These are phyloP conservation scores for Nosema muscidifuracis DNA, from an alignment of 371 early-diverging fungal genomes.

Conservation along the genomic window DNA sequence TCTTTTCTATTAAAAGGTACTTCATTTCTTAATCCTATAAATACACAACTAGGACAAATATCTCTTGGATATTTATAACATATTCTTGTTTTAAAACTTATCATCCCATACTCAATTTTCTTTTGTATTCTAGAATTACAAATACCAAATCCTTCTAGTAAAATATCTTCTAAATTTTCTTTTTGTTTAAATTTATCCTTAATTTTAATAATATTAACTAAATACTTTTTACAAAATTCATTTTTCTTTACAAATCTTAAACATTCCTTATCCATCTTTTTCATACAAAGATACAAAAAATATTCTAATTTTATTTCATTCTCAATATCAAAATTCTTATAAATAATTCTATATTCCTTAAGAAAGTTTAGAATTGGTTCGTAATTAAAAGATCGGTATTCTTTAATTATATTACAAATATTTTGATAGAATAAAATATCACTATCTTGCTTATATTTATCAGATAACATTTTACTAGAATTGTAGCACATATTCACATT, in stretches of 20 bases:
- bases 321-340: slow-evolving; percentile 10
- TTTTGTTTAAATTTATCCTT: not conserved
- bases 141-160: slow-evolving; percentile 11
- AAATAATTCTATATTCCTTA: slow-evolving; percentile 8
- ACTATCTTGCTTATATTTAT: not conserved
- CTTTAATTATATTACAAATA: not conserved
- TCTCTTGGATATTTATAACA: slow-evolving; percentile 1
- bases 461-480: not conserved
- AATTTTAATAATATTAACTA: not conserved
- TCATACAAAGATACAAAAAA: slow-evolving; percentile 13
- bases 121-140: slow-evolving; percentile 11
- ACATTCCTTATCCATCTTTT: not conserved
- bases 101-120: slow-evolving; percentile 34
- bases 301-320: slow-evolving; percentile 12
- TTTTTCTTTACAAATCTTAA: slow-evolving; percentile 19
- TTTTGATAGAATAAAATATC: slow-evolving; percentile 7
- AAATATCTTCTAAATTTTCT: not conserved
- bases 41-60: slow-evolving; percentile 14
- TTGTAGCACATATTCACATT: slow-evolving; percentile 11
- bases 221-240: slow-evolving; percentile 6
- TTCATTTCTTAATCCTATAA: slow-evolving; percentile 18
- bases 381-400: not conserved
- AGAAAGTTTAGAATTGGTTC: slow-evolving; percentile 1
- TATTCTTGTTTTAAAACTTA: slow-evolving; percentile 18
- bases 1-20: slow-evolving; percentile 34